Evolutionary conservation across 768 basidiomycete genomes (phyloP), one percentile per base, ranked within the genome.

Genomic region (Pholiota conissans): DNA sequence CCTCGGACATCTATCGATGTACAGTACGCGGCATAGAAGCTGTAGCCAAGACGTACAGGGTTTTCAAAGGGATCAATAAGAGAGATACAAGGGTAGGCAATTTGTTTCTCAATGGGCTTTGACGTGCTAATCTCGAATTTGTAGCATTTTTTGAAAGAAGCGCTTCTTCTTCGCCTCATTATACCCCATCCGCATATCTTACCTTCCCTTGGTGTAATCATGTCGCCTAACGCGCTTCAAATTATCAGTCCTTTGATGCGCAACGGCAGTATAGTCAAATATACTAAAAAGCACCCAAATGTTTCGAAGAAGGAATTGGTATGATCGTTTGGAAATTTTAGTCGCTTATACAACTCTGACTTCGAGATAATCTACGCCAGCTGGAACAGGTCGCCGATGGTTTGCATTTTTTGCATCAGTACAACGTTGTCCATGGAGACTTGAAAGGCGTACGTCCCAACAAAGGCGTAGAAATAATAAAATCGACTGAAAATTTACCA

Each of bases 351-450:
- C 3, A 3, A 10, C 13, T 28, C 35, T 18, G n/a, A 27, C 13
- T 10, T 42, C 7, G 18, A 45, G 7, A 2, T 45, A 9, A 10
- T 18, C n/a, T 16, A n/a, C n/a, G n/a, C n/a, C n/a, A 70, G 70
- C 52, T 71, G 24, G 64, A 67, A 34, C 66, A 70, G 26, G 65
- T 70, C 18, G 69, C 66, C 1, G 66, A 67, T 54, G 70, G 66
- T 8, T 58, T 71, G 1, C 59, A 65, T 35, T 71, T 65, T 27
- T 45, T 71, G 48, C 61, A 59, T 5, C 30, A 64, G 47, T 67
- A 63, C 45, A 52, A 56, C 3, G 65, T 77, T 29, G 60, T 74
- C 11, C 76, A 77, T 28, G 73, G 76, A 14, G 76, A 78, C 61
- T 35, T 78, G 32, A 78, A 77, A 56, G 73, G 69, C 29, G 76